Base-by-base conservation (phyloP, 2,329 filamentous ascomycete genomes). In the Nemania abortiva region DNA sequence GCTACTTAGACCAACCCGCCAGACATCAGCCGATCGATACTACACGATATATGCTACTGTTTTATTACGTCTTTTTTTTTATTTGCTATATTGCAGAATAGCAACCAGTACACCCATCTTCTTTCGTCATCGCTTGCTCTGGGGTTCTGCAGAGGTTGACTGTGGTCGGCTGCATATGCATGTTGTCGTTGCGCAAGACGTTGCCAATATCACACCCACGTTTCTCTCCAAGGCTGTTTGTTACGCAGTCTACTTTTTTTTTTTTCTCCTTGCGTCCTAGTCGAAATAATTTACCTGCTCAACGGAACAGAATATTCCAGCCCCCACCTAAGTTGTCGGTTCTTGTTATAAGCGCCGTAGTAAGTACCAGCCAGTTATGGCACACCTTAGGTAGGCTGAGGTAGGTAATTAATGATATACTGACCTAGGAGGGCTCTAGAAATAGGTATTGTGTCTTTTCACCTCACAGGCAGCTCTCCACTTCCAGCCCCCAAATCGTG, bases 91-190 rank as follows among this genome's bases (percentile, higher is more conserved):
- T 27, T 20, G 3, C 4, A 42, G 29, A 18, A 37, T 37, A 49
- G 4, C 7, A 27, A 6, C 42, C 7, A 2, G 20, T 34, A 45
- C 34, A 47, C 22, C 47, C 31, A 58, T 50, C 2, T 15, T 50
- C 2, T 15, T 55, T 29, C 31, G 39, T 47, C 56, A 56, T 57
- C 22, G 24, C 60, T 50, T 42, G 54, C 55, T 34, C 63, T 60
- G 56, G 52, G 37, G 49, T 57, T 55, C 24, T 57, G 47, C 56
- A 66, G 63, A 57, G 53, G 24, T 49, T 49, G 47, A 53, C 56
- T 65, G 18, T 62, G 47, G 45, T 57, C 52, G 27, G 53, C 29
- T 65, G 57, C 63, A 66, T 62, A 71, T 65, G 66, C 63, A 62
- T 47, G 63, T 39, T 64, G 47, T 61, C 54, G 59, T 52, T 55